Conservation (phyloP, 2,329 filamentous ascomycete species). For the Calonectria pauciramosa region DNA sequence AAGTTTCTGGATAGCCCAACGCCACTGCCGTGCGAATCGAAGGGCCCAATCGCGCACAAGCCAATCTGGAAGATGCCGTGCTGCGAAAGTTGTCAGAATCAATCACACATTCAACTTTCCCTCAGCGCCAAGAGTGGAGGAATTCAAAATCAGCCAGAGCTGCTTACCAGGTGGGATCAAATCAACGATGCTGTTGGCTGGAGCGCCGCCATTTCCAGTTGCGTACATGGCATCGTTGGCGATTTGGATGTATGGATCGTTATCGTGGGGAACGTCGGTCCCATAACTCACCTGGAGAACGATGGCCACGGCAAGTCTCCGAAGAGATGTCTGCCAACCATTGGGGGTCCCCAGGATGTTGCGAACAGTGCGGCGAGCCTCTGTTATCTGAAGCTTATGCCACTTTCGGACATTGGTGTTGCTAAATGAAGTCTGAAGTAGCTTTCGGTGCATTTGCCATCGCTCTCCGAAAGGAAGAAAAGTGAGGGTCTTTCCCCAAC, state of each 20-base stretch:
- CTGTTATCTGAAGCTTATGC: slow-evolving; percentile 42
- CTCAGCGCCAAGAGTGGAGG: neutral
- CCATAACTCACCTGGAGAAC: slow-evolving; percentile 51
- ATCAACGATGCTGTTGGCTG: slow-evolving; percentile 57
- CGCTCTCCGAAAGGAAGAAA: slow-evolving; percentile 58
- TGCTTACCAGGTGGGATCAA: slow-evolving; percentile 55
- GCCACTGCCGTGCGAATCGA: slow-evolving; percentile 50
- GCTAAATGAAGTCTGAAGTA: slow-evolving; percentile 59
- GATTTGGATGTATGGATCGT: slow-evolving; percentile 49
- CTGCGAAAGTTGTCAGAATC: slow-evolving; percentile 26
- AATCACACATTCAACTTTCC: slow-evolving; percentile 10
- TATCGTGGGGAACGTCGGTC: slow-evolving; percentile 44
- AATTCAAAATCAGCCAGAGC: neutral
- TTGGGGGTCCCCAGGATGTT: slow-evolving; percentile 37
- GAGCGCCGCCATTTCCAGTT: slow-evolving; percentile 49
- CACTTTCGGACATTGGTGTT: slow-evolving; percentile 50
- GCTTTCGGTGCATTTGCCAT: slow-evolving; percentile 58
- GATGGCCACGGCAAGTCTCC: slow-evolving; percentile 49
- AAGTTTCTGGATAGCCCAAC: slow-evolving; percentile 51
- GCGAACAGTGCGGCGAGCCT: slow-evolving; percentile 39
- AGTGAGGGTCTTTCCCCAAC: slow-evolving; percentile 62
- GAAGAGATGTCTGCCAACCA: slow-evolving; percentile 45
- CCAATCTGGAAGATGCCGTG: slow-evolving; percentile 46
- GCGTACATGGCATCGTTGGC: slow-evolving; percentile 49
- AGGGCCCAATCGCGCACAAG: slow-evolving; percentile 49